A percentile compares a stretch with the other conserved stretches of the same genome.
Evolutionary conservation across 257 asterid genomes (phyloP).

Genomic region (Rehmannia glutinosa): DNA sequence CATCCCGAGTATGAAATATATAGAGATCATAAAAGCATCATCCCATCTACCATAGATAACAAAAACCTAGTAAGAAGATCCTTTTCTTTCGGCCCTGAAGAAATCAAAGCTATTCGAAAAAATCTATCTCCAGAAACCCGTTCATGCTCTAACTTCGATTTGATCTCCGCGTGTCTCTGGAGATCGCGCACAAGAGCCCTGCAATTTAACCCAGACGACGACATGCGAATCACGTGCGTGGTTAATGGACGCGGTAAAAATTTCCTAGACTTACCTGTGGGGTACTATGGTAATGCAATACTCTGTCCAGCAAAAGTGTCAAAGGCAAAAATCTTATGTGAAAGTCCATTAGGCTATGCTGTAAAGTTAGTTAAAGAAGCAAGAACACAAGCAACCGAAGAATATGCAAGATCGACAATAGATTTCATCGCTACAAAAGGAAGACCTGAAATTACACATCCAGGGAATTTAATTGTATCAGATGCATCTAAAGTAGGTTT

Average conservation of each 20-base stretch:
- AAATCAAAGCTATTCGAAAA: background rate
- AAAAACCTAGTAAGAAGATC: background rate
- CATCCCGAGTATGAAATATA: conserved; percentile 49
- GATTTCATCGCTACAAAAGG: background rate
- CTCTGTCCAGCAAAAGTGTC: background rate
- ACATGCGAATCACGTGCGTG: background rate
- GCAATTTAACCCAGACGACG: background rate
- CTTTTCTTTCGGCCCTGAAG: background rate
- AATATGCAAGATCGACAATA: background rate
- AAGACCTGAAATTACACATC: background rate
- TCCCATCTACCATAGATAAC: conserved; percentile 14
- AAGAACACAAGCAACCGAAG: background rate
- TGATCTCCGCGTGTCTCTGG: conserved; percentile 23
- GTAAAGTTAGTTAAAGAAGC: background rate
- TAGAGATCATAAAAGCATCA: conserved; percentile 24
- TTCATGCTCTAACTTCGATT: background rate
- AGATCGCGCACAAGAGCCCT: conserved; percentile 8
- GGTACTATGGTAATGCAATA: conserved; percentile 4
- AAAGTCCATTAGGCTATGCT: background rate
- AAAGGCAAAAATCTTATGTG: background rate
- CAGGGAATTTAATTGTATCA: background rate
- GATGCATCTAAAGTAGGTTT: conserved; percentile 2
- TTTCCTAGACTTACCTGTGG: background rate
- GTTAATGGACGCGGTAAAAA: background rate
- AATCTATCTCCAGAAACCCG: background rate